Evolutionary conservation across 768 basidiomycete species (phyloP), one percentile per base, ranked within the genome.

Genomic region (Leccinum subgranulosum): DNA sequence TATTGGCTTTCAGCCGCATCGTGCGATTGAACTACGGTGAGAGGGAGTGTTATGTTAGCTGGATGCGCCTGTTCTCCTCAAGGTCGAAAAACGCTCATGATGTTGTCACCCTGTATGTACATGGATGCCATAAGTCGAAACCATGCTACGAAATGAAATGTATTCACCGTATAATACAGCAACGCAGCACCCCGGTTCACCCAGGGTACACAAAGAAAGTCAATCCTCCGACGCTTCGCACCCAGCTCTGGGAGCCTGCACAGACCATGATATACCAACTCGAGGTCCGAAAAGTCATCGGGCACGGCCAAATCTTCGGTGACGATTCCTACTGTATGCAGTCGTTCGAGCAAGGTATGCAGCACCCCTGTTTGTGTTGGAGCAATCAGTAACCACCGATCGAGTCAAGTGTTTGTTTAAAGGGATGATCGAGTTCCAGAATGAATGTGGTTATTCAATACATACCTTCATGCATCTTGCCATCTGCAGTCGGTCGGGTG

Each of bases 81-180:
- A 46, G 5, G 14, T 21, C 15, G 2, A 4, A 11, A 25, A 34
- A n/a, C 12, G 73, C 89, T 63, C 63, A 93, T 92, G 54, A 96
- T 91, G 65, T 95, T 92, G 66, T 96, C 94, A 3, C 94, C 94
- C 86, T 87, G 36, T 36, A n/a, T n/a, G n/a, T n/a, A n/a, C n/a
- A n/a, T n/a, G n/a, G 11, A 46, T 23, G 45, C 17, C 43, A 12
- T 39, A 23, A 19, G 45, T 46, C 45, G 23, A 15, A 46, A 4
- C 39, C 2, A 46, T 28, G 21, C 19, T 5, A 3, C 19, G 27
- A 43, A 21, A 29, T 4, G 48, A 29, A 43, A 73, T 81, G 65
- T 60, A n/a, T 64, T 17, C 17, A 88, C 92, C 1, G 94, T 96
- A 68, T 93, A 97, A 71, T 97, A 97, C n/a, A 97, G 73, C 52